These are phyloP conservation scores for Rhynchospora tenuis DNA, from an alignment of 176 grass and related monocot species.

Conservation along the genomic window DNA sequence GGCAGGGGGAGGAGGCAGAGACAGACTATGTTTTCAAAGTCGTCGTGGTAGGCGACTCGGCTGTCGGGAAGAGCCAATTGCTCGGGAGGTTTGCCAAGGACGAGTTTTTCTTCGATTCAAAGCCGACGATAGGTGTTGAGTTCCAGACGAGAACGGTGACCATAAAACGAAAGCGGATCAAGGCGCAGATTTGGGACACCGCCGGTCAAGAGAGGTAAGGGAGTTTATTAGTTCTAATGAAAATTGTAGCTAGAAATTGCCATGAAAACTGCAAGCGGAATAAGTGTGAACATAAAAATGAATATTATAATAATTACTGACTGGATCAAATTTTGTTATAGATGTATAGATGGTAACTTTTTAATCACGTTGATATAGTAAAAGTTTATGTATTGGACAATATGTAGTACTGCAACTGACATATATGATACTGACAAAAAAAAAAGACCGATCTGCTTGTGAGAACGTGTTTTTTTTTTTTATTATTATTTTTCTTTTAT, in stretches of 20 bases:
- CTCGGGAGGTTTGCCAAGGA: conserved; percentile 35
- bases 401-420: not conserved
- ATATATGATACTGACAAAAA: conserved; percentile 1
- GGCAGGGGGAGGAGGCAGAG: conserved; percentile 24
- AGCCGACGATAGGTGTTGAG: conserved; percentile 47
- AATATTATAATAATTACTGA: not conserved
- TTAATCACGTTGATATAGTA: not conserved
- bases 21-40: conserved; percentile 49
- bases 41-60: conserved; percentile 48
- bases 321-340: not conserved
- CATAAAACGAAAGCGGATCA: conserved; percentile 35
- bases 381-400: not conserved
- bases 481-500: not conserved
- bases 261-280: not conserved
- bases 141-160: conserved; percentile 42
- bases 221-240: not conserved
- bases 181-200: conserved; percentile 72
- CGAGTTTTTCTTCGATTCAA: conserved; percentile 45
- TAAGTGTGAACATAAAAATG: not conserved
- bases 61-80: conserved; percentile 41
- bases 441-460: not conserved
- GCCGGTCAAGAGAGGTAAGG: conserved; percentile 58
- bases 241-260: not conserved
- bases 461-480: not conserved
- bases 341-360: not conserved